phyloP scores from a whole-genome alignment of 2,329 filamentous ascomycete genomes.

The Neocucurbitaria cava region DNA sequence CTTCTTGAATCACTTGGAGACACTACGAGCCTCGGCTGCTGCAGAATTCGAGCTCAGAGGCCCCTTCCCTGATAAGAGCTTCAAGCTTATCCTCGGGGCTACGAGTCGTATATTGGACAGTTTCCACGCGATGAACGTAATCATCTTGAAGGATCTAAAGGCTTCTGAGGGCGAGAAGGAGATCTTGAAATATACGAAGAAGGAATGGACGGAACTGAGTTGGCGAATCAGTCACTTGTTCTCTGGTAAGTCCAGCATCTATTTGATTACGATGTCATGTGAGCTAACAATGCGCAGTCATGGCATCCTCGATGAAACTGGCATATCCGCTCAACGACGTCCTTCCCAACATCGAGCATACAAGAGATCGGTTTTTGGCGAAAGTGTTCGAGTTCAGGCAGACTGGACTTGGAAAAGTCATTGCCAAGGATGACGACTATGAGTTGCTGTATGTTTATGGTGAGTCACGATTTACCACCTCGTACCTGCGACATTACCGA shows the following conservation, averaged over 20 bases:
- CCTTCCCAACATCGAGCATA: constrained; percentile 80
- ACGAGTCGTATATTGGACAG: constrained; percentile 88
- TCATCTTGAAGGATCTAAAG: constrained; percentile 80
- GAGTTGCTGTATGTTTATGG: constrained; percentile 92
- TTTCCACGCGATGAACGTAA: constrained; percentile 95
- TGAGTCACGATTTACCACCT: constrained; percentile 45
- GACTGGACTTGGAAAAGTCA: constrained; percentile 60
- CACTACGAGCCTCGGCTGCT: constrained; percentile 73
- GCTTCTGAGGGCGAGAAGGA: constrained; percentile 82
- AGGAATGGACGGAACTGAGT: constrained; percentile 81
- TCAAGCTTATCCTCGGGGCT: constrained; percentile 75
- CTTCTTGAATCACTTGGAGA: constrained; percentile 76
- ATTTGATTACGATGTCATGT: neutral
- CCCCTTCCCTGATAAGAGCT: constrained; percentile 79
- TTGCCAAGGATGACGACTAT: constrained; percentile 79
- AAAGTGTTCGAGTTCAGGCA: constrained; percentile 88
- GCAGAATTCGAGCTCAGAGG: constrained; percentile 89
- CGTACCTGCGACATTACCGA: neutral
- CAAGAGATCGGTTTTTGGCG: constrained; percentile 81
- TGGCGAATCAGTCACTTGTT: constrained; percentile 89
- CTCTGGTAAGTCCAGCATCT: constrained; percentile 56
- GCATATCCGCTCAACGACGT: constrained; percentile 93
- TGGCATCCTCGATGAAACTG: constrained; percentile 91
- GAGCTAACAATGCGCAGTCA: constrained; percentile 59
- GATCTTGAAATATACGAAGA: constrained; percentile 77